phyloP scores from a whole-genome alignment of 2,329 filamentous ascomycete species.

The Trichoderma sp. region DNA sequence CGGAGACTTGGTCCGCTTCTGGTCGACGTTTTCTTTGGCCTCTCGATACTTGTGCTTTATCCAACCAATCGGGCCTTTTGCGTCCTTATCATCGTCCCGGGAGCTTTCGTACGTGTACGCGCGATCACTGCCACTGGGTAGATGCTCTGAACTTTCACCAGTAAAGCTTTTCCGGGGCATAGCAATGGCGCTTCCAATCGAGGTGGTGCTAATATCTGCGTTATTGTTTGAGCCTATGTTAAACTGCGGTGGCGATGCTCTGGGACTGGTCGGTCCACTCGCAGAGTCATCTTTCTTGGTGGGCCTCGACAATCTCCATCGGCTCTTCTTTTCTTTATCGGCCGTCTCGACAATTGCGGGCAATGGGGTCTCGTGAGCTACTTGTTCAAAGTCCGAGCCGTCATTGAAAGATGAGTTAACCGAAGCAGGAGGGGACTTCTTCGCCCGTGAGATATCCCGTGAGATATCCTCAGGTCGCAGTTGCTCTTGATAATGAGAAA shows the following conservation, averaged over 20 bases:
- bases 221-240: conserved; percentile 59
- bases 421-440: conserved; percentile 72
- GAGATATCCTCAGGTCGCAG: conserved; percentile 49
- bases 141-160: conserved; percentile 50
- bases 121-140: conserved; percentile 39
- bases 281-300: conserved; percentile 53
- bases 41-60: conserved; percentile 60
- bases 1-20: conserved; percentile 56
- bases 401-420: conserved; percentile 77
- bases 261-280: conserved; percentile 33
- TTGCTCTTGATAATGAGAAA: conserved; percentile 42
- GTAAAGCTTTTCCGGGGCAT: conserved; percentile 49
- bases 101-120: conserved; percentile 36
- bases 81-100: conserved; percentile 50
- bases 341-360: conserved; percentile 28
- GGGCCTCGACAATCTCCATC: conserved; percentile 68
- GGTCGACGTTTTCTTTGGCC: conserved; percentile 55
- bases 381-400: conserved; percentile 73
- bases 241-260: conserved; percentile 44
- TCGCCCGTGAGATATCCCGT: conserved; percentile 60
- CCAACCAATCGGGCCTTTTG: conserved; percentile 54
- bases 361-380: conserved; percentile 53
- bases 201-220: conserved; percentile 65
- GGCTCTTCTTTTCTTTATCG: conserved; percentile 67
- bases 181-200: conserved; percentile 60